Conservation (phyloP, 2,329 filamentous ascomycete genomes). For the Fusarium paranaense region DNA sequence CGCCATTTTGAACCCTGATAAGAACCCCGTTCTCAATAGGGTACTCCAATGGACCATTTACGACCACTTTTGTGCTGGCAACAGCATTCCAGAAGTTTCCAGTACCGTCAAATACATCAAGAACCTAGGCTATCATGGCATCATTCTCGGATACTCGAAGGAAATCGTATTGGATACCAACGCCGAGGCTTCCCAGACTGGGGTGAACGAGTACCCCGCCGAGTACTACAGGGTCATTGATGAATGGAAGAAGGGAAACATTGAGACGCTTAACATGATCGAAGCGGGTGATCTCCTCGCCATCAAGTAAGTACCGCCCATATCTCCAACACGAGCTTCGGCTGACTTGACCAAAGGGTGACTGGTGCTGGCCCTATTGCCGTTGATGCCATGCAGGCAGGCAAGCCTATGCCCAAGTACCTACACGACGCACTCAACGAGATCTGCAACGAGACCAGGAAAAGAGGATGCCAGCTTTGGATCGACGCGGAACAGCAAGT, state of each 20-base stretch:
- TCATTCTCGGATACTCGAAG: conserved; percentile 65
- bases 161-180: conserved; percentile 55
- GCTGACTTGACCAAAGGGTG: conserved; percentile 46
- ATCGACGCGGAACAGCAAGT: conserved; percentile 60
- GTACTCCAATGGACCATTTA: conserved; percentile 61
- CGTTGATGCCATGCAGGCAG: conserved; percentile 51
- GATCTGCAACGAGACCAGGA: conserved; percentile 51
- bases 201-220: conserved; percentile 12
- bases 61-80: conserved; percentile 68
- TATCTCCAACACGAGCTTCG: fast-evolving
- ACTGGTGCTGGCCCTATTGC: conserved; percentile 57
- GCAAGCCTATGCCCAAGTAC: conserved; percentile 49
- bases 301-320: conserved; percentile 59
- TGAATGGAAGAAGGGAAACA: conserved; percentile 64
- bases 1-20: conserved; percentile 58
- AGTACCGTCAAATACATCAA: conserved; percentile 59
- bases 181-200: conserved; percentile 25
- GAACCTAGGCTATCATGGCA: conserved; percentile 61
- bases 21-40: conserved; percentile 51
- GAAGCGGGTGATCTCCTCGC: conserved; percentile 67
- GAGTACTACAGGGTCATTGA: conserved; percentile 45
- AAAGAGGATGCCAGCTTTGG: conserved; percentile 54
- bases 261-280: conserved; percentile 65
- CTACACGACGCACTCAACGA: conserved; percentile 55
- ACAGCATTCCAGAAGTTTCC: conserved; percentile 59